These are phyloP conservation scores for Mycena sp. DNA, from an alignment of 1,284 basidiomycete species.

Conservation along the genomic window DNA sequence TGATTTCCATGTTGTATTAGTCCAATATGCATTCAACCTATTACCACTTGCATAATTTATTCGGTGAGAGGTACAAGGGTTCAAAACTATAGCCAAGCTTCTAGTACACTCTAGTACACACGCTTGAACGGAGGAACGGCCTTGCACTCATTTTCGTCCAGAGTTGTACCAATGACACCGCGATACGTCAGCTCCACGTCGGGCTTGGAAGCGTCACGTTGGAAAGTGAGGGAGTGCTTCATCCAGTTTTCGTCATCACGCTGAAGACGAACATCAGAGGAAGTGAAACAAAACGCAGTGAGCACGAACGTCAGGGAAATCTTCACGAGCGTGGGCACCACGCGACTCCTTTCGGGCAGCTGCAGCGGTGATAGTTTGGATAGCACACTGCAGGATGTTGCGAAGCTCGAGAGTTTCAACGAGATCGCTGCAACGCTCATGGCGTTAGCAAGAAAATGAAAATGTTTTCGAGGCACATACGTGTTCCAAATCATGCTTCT, in stretches of 20 bases:
- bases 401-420: constrained; percentile 97
- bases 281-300: background rate
- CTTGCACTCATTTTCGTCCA: constrained; percentile 98
- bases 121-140: constrained; percentile 89
- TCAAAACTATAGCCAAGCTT: constrained; percentile 8
- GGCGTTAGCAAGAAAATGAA: background rate
- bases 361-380: constrained; percentile 96
- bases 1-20: constrained; percentile 16
- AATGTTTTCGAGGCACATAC: constrained; percentile 50
- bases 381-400: constrained; percentile 94
- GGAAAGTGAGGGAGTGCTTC: constrained; percentile 94
- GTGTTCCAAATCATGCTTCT: constrained; percentile 99
- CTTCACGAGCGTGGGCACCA: constrained; percentile 97
- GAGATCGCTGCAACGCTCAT: constrained; percentile 73
- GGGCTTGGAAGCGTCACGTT: constrained; percentile 76
- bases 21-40: too few species aligned
- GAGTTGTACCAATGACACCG: constrained; percentile 83
- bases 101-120: constrained; percentile 75
- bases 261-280: constrained; percentile 47
- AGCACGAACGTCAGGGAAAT: constrained; percentile 83
- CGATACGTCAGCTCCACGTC: constrained; percentile 94
- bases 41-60: constrained; percentile 19
- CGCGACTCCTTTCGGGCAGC: constrained; percentile 97
- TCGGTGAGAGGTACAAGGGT: constrained; percentile 5
- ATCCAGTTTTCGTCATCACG: constrained; percentile 93